These are phyloP conservation scores for Lenwebbia sp. DNA, from an alignment of 345 rosid genomes.

Conservation along the genomic window DNA sequence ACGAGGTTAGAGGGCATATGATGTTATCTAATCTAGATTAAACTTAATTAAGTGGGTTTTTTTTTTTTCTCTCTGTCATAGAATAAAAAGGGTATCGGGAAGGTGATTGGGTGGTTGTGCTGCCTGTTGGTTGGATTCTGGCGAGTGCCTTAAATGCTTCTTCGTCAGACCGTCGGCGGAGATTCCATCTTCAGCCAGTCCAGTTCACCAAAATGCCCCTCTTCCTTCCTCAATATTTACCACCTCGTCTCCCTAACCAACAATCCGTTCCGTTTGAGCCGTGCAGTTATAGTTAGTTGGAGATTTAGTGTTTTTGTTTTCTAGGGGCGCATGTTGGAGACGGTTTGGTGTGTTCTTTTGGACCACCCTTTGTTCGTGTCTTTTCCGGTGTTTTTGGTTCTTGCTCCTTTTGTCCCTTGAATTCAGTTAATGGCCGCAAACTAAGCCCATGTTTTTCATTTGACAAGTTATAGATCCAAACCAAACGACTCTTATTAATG, in stretches of 20 bases:
- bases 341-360: neutral
- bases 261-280: neutral
- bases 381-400: neutral
- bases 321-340: neutral
- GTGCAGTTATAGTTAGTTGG: neutral
- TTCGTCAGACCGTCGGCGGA: neutral
- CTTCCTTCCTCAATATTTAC: neutral
- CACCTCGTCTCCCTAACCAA: neutral
- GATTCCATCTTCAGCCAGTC: neutral
- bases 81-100: neutral
- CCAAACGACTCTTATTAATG: neutral
- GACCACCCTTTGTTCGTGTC: neutral
- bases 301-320: neutral
- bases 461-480: neutral
- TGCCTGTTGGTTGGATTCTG: neutral
- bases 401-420: neutral
- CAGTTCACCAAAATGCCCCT: neutral
- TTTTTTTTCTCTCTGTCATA: too few species aligned
- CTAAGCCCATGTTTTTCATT: neutral
- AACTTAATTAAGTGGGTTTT: neutral
- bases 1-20: neutral
- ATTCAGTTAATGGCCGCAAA: neutral
- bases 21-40: neutral
- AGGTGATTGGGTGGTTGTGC: neutral
- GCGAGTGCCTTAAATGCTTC: neutral